Percentiles rank a stretch among this genome's conserved stretches.
These are phyloP conservation scores for Collybia sp. DNA, from an alignment of 768 basidiomycete species.

Conservation along the genomic window DNA sequence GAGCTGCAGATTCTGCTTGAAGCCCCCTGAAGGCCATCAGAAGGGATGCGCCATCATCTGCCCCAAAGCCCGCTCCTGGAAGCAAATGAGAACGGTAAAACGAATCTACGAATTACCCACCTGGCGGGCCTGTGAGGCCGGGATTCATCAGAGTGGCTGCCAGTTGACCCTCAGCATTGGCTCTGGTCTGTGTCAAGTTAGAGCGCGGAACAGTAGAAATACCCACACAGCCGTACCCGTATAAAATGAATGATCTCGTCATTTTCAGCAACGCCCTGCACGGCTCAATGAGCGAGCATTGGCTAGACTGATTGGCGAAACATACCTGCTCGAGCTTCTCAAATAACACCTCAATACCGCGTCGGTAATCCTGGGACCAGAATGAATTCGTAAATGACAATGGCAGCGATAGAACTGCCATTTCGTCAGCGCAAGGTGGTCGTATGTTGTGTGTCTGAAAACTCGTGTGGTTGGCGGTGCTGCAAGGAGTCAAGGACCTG, in stretches of 20 bases:
- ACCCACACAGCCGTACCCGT: constrained; percentile 43
- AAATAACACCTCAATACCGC: constrained; percentile 76
- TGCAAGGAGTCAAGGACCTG: too few relatives aligned
- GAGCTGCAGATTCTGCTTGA: constrained; percentile 62
- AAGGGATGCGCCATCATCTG: constrained; percentile 84
- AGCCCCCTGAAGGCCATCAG: constrained; percentile 77
- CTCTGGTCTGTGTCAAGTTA: constrained; percentile 54
- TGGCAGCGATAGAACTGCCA: constrained; percentile 90
- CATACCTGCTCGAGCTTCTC: constrained; percentile 73
- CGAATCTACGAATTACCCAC: constrained; percentile 23
- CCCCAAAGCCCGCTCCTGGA: constrained; percentile 60
- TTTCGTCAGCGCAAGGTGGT: constrained; percentile 18
- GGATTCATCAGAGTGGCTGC: constrained; percentile 55
- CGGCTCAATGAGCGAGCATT: constrained; percentile 10
- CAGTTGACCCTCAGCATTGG: constrained; percentile 61
- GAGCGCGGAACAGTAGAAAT: neutral
- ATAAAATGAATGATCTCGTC: constrained; percentile 82
- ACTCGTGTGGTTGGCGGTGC: neutral
- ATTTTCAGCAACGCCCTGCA: constrained; percentile 78
- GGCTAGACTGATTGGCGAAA: constrained; percentile 2
- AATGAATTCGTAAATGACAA: constrained; percentile 88
- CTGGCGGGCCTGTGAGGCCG: constrained; percentile 40
- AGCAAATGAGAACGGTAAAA: constrained; percentile 3
- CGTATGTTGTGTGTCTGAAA: neutral
- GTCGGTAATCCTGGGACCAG: constrained; percentile 90